These are phyloP conservation scores for Pleodorina starrii DNA, from an alignment of 139 green algal genomes.

Conservation along the genomic window DNA sequence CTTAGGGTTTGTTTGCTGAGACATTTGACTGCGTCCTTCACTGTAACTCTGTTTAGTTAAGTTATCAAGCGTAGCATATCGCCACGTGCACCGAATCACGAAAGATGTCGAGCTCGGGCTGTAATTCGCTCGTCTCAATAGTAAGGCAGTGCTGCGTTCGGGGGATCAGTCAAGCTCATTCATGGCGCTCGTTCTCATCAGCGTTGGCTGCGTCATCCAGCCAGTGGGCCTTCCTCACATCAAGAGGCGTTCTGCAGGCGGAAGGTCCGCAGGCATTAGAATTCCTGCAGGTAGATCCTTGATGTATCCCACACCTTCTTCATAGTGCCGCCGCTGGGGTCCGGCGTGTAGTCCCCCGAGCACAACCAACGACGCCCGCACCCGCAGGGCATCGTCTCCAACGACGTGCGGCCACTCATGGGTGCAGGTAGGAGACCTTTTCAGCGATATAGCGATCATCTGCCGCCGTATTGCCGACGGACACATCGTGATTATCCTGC, in stretches of 20 bases:
- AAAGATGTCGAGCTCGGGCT: not conserved
- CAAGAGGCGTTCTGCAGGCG: slow-evolving; percentile 28
- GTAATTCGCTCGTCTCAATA: not conserved
- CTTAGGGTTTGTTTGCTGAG: no score
- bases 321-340: no score
- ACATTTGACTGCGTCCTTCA: no score
- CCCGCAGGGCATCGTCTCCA: slow-evolving; percentile 77
- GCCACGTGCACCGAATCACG: no score
- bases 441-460: no score
- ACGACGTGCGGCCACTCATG: slow-evolving; percentile 70
- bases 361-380: no score
- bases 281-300: slow-evolving; percentile 68
- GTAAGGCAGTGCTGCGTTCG: not conserved
- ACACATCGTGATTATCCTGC: no score
- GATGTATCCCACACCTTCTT: not conserved
- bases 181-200: not conserved
- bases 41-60: no score
- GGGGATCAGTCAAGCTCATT: not conserved
- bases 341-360: no score
- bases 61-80: no score
- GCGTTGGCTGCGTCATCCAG: not conserved
- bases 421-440: slow-evolving; percentile 38
- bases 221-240: not conserved
- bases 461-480: no score
- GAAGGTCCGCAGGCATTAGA: slow-evolving; percentile 7